phyloP scores from a whole-genome alignment of 2,329 filamentous ascomycete genomes.

The Zymoseptoria ardabiliae region DNA sequence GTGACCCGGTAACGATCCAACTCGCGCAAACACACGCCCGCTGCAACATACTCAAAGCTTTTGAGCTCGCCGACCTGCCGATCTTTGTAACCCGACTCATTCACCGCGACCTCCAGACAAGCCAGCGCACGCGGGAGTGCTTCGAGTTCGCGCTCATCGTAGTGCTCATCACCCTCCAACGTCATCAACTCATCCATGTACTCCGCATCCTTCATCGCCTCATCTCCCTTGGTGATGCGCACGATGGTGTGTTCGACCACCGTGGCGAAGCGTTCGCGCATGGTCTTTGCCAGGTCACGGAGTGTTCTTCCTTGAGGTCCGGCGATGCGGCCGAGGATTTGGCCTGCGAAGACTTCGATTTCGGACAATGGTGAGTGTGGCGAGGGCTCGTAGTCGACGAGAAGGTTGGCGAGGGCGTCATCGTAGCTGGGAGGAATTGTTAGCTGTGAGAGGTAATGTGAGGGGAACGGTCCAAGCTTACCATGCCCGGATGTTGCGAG shows the following conservation, averaged over 20 bases:
- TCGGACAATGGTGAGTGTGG: constrained; percentile 40
- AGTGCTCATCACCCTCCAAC: constrained; percentile 13
- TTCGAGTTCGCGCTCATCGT: constrained; percentile 31
- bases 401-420: constrained; percentile 42
- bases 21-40: constrained; percentile 45
- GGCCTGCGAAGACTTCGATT: constrained; percentile 51
- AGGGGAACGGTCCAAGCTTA: constrained; percentile 26
- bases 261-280: constrained; percentile 35
- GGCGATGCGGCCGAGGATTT: constrained; percentile 46
- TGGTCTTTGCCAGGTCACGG: constrained; percentile 30
- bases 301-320: constrained; percentile 27
- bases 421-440: constrained; percentile 42
- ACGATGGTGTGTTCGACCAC: constrained; percentile 37
- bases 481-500: constrained; percentile 39
- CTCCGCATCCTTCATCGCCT: constrained; percentile 18
- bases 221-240: constrained; percentile 39
- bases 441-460: background rate
- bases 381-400: constrained; percentile 39
- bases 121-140: constrained; percentile 44
- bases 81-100: constrained; percentile 29
- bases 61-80: constrained; percentile 31
- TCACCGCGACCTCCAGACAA: constrained; percentile 39
- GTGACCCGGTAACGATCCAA: constrained; percentile 32
- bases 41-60: constrained; percentile 49
- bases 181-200: constrained; percentile 22